phyloP scores from a whole-genome alignment of 2,329 filamentous ascomycete genomes.

The Aureobasidium namibiae region DNA sequence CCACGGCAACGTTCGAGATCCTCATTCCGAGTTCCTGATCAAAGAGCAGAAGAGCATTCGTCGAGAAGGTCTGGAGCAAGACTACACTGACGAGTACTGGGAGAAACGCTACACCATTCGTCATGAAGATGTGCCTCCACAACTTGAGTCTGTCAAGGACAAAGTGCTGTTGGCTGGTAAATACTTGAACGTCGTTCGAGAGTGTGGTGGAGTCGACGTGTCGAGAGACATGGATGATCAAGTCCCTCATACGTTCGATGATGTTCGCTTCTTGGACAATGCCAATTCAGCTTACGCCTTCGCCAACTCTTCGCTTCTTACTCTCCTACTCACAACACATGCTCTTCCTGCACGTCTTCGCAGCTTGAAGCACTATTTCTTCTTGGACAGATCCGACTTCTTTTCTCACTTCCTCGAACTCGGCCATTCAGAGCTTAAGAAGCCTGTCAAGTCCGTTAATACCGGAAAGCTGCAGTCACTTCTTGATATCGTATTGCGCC shows the following conservation, averaged over 20 bases:
- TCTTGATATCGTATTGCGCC: conserved; percentile 91
- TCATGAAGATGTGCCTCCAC: conserved; percentile 82
- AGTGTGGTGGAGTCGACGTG: conserved; percentile 84
- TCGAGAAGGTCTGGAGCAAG: conserved; percentile 81
- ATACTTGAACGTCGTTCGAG: conserved; percentile 93
- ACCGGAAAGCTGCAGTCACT: conserved; percentile 88
- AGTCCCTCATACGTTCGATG: conserved; percentile 83
- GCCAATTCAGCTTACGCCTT: conserved; percentile 92
- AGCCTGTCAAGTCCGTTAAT: conserved; percentile 82
- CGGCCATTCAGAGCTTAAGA: conserved; percentile 78
- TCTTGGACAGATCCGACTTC: conserved; percentile 94
- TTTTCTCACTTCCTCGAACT: conserved; percentile 97
- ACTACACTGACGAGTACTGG: conserved; percentile 99
- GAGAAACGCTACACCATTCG: conserved; percentile 94
- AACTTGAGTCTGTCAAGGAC: conserved; percentile 82
- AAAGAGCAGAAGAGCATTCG: conserved; percentile 95
- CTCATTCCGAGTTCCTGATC: conserved; percentile 86
- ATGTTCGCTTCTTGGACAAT: conserved; percentile 85
- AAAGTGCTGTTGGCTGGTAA: conserved; percentile 94
- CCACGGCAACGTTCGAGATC: conserved; percentile 88
- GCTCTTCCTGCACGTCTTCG: conserved; percentile 77
- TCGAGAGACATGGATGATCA: conserved; percentile 63
- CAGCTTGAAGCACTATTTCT: conserved; percentile 98
- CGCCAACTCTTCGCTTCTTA: conserved; percentile 87
- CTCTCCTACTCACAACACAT: conserved; percentile 85